phyloP scores from a whole-genome alignment of 2,329 filamentous ascomycete genomes.

The Westerdykella sp. region DNA sequence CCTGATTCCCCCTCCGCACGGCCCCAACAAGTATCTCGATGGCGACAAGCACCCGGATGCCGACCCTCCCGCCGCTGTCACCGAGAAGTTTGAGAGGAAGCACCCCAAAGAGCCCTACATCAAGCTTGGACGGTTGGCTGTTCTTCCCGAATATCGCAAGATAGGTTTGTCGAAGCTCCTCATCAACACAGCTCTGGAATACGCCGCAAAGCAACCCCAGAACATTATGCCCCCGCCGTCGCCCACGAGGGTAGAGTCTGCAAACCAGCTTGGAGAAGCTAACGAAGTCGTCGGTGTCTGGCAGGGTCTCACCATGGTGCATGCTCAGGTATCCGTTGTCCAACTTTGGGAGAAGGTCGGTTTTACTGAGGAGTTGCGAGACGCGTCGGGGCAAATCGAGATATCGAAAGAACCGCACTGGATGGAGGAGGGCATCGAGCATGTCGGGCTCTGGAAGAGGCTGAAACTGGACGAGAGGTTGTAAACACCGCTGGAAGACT shows the following conservation, averaged over 20 bases:
- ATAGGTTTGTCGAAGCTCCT: conserved; percentile 59
- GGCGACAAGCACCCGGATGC: conserved; percentile 27
- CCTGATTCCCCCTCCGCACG: conserved; percentile 74
- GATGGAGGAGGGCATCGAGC: conserved; percentile 77
- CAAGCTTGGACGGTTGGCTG: conserved; percentile 73
- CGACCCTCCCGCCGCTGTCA: conserved; percentile 17
- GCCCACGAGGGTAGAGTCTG: conserved; percentile 38
- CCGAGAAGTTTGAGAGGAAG: conserved; percentile 37
- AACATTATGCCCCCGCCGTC: conserved; percentile 37
- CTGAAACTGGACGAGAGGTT: conserved; percentile 32
- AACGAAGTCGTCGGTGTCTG: conserved; percentile 48
- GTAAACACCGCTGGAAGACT: conserved; percentile 4
- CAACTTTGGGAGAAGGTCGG: conserved; percentile 64
- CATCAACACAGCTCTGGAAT: conserved; percentile 61
- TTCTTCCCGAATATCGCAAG: conserved; percentile 59
- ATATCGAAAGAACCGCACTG: conserved; percentile 45
- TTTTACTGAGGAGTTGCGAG: conserved; percentile 69
- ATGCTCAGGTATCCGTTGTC: conserved; percentile 66
- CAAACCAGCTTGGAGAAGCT: conserved; percentile 40
- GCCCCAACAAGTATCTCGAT: conserved; percentile 51
- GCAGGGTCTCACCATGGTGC: conserved; percentile 69
- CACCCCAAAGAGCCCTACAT: conserved; percentile 67
- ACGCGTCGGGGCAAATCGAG: conserved; percentile 38
- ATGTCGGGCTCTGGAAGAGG: conserved; percentile 75
- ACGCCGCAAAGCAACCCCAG: conserved; percentile 56